Base-by-base conservation (phyloP, 345 rosid species). In the Aethionema arabicum region DNA sequence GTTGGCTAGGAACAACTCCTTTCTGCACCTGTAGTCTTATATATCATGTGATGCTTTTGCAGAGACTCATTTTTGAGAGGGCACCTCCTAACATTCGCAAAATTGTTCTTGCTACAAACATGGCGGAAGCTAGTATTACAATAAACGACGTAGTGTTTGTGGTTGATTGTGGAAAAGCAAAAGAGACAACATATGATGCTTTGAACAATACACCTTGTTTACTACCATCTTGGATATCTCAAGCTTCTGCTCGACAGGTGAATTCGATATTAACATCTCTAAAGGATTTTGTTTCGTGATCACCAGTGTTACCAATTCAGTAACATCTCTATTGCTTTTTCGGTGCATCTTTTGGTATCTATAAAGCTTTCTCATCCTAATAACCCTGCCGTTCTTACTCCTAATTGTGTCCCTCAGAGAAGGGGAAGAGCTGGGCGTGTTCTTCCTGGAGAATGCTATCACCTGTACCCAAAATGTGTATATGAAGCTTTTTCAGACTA, bases 131-230 rank as follows among this genome's bases (percentile, higher is more conserved):
- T 41, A 90, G 99, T 71, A 93, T 93, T 59, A 93, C 99, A 51
- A 90, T 93, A 73, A 90, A 90, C 49, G 97, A 93, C 70, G 46
- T 90, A 53, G 99, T 93, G 68, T 93, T 85, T 72, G 99, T 93
- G 33, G 84, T 93, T 63, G 99, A 93, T 66, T 90, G 97, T 74
- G 99, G 99, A 56, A 93, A 93, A 74, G 99, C 97, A 6, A 93
- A 93, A 80, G 99, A 93, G 79, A 93, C 99, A 51, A 84, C 95
- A n/a, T 93, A 93, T 72, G 99, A 93, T 78, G 99, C 97, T 63
- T 72, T 93, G 78, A 93, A 93, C 74, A 93, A 93, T 78, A 93
- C 97, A 29, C 99, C 97, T n/a, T 93, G 97, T 79, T 73, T 93
- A 72, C 82, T 93, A 52, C 96, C 99, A 57, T 85, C 99, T 14